A percentile compares a stretch with the other conserved stretches of the same genome.
Evolutionary conservation across 441 rosid species (phyloP).

Genomic region (Melastoma candidum): DNA sequence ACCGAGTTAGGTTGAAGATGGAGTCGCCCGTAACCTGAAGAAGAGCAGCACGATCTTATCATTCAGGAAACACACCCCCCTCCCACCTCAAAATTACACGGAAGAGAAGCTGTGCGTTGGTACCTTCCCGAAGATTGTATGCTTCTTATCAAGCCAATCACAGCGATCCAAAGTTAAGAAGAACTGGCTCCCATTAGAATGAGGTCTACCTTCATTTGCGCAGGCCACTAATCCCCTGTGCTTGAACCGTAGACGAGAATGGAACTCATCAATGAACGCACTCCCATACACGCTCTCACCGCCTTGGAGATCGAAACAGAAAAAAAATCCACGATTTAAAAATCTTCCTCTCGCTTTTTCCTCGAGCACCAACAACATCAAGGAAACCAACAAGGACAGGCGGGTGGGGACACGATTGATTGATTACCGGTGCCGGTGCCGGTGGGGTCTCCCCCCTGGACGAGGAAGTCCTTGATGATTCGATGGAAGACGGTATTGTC

Average conservation of each 20-base stretch:
- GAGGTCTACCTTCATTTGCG: constrained; percentile 73
- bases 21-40: constrained; percentile 84
- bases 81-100: constrained; percentile 5
- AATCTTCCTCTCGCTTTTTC: too few species aligned
- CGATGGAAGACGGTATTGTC: constrained; percentile 85
- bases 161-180: constrained; percentile 83
- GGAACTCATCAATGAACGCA: constrained; percentile 66
- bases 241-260: constrained; percentile 77
- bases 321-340: constrained; percentile 4
- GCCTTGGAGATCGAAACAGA: constrained; percentile 22
- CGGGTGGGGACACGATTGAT: neutral
- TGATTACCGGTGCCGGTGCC: constrained; percentile 66
- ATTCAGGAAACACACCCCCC: neutral
- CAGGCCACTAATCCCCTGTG: constrained; percentile 89
- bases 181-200: constrained; percentile 90
- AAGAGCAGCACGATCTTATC: constrained; percentile 5
- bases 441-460: constrained; percentile 90
- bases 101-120: neutral
- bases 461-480: constrained; percentile 73
- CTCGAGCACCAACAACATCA: too few species aligned
- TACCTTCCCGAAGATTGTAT: constrained; percentile 92
- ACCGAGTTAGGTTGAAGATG: constrained; percentile 55
- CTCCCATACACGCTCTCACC: constrained; percentile 83
- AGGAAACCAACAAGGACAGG: neutral
- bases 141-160: constrained; percentile 79